Conservation (phyloP, 768 basidiomycete genomes). For the Sistotremastrum niveocremeum region DNA sequence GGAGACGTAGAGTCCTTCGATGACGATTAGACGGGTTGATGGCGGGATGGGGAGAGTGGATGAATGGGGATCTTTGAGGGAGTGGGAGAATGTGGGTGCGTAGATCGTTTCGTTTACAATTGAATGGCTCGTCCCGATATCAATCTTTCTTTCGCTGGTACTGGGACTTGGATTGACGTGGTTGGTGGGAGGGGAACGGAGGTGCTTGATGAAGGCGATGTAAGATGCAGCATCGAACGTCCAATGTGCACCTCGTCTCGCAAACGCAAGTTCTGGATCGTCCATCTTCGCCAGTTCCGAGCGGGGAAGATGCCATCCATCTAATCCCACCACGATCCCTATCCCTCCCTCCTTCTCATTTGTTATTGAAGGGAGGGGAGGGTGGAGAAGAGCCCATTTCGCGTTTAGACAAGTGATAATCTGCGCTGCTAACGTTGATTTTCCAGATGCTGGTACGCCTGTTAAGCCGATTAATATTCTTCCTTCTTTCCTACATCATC, state of each 20-base stretch:
- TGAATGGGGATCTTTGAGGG: slow-evolving; percentile 70
- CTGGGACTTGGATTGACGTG: too few relatives aligned
- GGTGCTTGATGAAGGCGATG: slow-evolving; percentile 44
- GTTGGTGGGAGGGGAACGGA: slow-evolving; percentile 22
- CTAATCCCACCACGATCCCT: slow-evolving; percentile 65
- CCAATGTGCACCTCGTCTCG: slow-evolving; percentile 77
- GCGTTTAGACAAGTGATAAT: slow-evolving; percentile 41
- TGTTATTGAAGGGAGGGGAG: slow-evolving; percentile 2
- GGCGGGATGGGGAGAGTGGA: slow-evolving; percentile 45
- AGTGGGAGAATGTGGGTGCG: slow-evolving; percentile 81
- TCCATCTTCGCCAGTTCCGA: slow-evolving; percentile 62
- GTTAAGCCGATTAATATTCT: slow-evolving; percentile 37
- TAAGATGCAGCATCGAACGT: slow-evolving; percentile 77
- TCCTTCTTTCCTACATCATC: too few relatives aligned
- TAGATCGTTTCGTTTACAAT: slow-evolving; percentile 18
- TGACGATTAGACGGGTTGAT: slow-evolving; percentile 61
- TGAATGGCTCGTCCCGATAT: too few relatives aligned
- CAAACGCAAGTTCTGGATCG: slow-evolving; percentile 65
- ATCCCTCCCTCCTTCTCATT: slow-evolving; percentile 8
- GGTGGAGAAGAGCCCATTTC: not conserved
- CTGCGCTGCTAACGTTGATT: slow-evolving; percentile 58
- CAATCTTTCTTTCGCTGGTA: too few relatives aligned
- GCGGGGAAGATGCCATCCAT: slow-evolving; percentile 87
- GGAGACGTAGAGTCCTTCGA: slow-evolving; percentile 86
- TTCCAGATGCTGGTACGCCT: slow-evolving; percentile 79